Conservation (phyloP, 805 yeast species). For the Jamesozyma jinghongensis region DNA sequence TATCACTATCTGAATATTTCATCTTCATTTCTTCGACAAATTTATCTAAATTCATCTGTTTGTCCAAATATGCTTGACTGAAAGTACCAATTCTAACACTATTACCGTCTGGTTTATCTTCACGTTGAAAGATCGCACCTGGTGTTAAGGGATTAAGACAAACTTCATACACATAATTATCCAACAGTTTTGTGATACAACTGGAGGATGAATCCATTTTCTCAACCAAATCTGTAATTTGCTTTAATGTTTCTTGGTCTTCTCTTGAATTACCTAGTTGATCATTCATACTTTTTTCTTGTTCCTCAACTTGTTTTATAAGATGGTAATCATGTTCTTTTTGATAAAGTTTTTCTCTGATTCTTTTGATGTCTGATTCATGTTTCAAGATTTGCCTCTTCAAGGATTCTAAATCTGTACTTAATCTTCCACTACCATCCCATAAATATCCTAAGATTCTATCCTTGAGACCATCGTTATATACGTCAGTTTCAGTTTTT, state of each 20-base stretch:
- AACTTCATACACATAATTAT: slow-evolving; percentile 21
- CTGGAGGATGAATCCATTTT: slow-evolving; percentile 3
- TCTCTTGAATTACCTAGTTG: neutral
- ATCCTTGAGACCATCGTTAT: neutral
- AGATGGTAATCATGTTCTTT: slow-evolving; percentile 4
- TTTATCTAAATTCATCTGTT: slow-evolving; percentile 9
- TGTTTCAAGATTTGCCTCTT: slow-evolving; percentile 9
- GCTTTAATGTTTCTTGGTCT: slow-evolving; percentile 2
- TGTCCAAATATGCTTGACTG: slow-evolving; percentile 9
- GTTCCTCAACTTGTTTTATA: slow-evolving; percentile 1
- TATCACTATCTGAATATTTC: slow-evolving; percentile 19
- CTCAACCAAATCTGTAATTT: slow-evolving; percentile 9
- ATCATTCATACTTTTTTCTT: neutral
- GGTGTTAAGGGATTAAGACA: slow-evolving; percentile 11
- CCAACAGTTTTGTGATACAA: slow-evolving; percentile 6
- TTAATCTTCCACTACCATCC: neutral
- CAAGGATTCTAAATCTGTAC: slow-evolving; percentile 6
- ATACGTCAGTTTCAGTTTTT: neutral
- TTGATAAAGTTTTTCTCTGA: neutral
- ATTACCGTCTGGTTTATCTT: slow-evolving; percentile 15
- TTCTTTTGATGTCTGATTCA: slow-evolving; percentile 3
- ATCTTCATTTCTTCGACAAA: slow-evolving; percentile 19
- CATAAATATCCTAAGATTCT: neutral
- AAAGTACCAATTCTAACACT: slow-evolving; percentile 22
- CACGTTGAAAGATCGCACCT: slow-evolving; percentile 19